A percentile compares a stretch with the other conserved stretches of the same genome.
Conservation (phyloP, 2,329 filamentous ascomycete genomes). For the Bipolaris gigantea region DNA sequence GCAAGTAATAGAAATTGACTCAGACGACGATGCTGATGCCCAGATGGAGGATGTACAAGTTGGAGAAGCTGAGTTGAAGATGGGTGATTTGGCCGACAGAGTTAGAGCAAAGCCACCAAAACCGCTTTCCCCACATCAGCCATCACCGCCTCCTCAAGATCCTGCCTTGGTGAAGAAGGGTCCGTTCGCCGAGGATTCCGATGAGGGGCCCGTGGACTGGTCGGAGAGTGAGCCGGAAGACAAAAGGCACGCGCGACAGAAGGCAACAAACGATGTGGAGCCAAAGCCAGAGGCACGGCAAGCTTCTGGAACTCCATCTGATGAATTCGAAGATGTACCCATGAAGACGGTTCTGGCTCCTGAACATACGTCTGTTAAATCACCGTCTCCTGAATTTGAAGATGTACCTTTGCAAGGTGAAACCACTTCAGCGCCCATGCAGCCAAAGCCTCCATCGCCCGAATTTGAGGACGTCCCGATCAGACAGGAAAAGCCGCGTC, state of each 20-base stretch:
- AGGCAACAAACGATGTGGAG: not conserved
- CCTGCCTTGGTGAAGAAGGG: constrained; percentile 18
- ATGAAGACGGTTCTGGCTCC: constrained; percentile 11
- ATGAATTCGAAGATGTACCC: constrained; percentile 56
- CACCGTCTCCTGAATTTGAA: constrained; percentile 55
- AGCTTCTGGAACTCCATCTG: constrained; percentile 46
- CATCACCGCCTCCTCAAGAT: constrained; percentile 26
- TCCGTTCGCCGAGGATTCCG: constrained; percentile 36
- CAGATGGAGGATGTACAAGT: constrained; percentile 40
- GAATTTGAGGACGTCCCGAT: constrained; percentile 56
- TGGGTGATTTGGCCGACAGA: constrained; percentile 52
- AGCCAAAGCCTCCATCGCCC: constrained; percentile 49
- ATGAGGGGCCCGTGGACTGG: constrained; percentile 54
- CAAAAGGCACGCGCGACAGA: constrained; percentile 11
- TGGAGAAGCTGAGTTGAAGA: constrained; percentile 37
- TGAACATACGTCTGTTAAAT: constrained; percentile 34
- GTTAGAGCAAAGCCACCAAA: constrained; percentile 48
- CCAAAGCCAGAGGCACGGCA: constrained; percentile 33
- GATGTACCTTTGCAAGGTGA: constrained; percentile 46
- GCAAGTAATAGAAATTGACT: constrained; percentile 64
- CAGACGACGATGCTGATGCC: constrained; percentile 57
- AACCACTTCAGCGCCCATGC: constrained; percentile 6
- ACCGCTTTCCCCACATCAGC: constrained; percentile 23
- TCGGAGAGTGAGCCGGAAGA: constrained; percentile 54
- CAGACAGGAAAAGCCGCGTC: constrained; percentile 12